Base-by-base conservation (phyloP, 2,329 filamentous ascomycete genomes). In the Phoma sp. region DNA sequence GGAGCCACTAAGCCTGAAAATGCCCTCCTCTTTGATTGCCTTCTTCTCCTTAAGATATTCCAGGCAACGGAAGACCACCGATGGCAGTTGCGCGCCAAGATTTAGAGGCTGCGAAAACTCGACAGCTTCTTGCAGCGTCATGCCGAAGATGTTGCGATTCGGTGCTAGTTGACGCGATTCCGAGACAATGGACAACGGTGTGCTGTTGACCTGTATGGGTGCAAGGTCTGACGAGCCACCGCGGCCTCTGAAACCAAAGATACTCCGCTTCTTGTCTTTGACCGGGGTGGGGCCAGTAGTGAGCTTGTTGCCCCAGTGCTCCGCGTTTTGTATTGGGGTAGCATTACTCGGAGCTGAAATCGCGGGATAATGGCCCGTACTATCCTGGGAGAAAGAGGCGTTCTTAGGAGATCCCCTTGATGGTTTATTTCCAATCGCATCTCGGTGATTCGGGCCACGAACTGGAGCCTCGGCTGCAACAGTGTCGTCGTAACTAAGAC, bases 1-100 rank as follows among this genome's bases (percentile, higher is more conserved):
- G 1, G 93, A 98, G n/a, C 95, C 95, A 73, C 93, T 98, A 34
- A 99, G 82, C 45, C 95, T 87, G 82, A 99, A 99, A 34, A 99
- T 96, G 36, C 95, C 95, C 75, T 99, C 95, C 74, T 99, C 95
- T 5, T 82, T 82, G 40, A 89, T 83, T 10, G 93, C 95, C 58
- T 90, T 86, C 78, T 93, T 93, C 6, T 86, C 84, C 61, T 91
- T 89, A 15, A 99, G 83, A 73, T 96, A 99, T 74, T 98, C 91
- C 57, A 99, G 90, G 71, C 92, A 97, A 52, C 95, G 88, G 77
- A 96, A 99, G 7, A 98, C 91, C 2, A 99, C 95, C 6, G 93
- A 91, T 1, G 95, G 95, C 23, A 99, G 79, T 23, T 90, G 87
- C 6, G 92, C 86, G 56, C 87, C 84, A 37, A 91, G 81, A 51